phyloP scores from a whole-genome alignment of 2,329 filamentous ascomycete species.

The Fusarium irregulare region DNA sequence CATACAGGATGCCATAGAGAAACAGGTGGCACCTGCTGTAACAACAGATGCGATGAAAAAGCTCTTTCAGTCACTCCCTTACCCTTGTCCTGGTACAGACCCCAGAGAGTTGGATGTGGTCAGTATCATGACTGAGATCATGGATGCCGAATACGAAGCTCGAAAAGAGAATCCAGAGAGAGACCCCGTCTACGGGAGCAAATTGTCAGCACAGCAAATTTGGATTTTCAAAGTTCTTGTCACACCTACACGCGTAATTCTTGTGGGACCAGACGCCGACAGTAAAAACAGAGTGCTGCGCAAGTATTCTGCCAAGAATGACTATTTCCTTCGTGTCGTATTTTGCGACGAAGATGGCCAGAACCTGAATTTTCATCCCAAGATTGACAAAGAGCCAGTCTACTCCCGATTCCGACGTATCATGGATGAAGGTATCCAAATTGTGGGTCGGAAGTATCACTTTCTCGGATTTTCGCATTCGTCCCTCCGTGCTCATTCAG shows the following conservation, averaged over 20 bases:
- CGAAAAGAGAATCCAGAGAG: constrained; percentile 42
- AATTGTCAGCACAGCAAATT: constrained; percentile 55
- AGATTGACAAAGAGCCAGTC: constrained; percentile 59
- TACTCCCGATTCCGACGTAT: constrained; percentile 70
- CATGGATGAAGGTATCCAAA: constrained; percentile 67
- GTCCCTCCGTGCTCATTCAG: constrained; percentile 76
- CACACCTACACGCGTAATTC: constrained; percentile 67
- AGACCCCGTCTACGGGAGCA: constrained; percentile 43
- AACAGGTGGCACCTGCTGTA: constrained; percentile 51
- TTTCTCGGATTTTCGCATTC: constrained; percentile 87
- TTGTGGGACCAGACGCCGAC: constrained; percentile 73
- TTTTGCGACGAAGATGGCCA: constrained; percentile 81
- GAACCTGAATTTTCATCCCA: constrained; percentile 68
- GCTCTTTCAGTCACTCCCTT: constrained; percentile 64
- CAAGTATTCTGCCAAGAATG: constrained; percentile 68
- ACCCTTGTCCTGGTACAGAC: constrained; percentile 63
- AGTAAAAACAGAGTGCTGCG: constrained; percentile 77
- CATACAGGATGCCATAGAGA: constrained; percentile 42
- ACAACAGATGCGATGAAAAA: constrained; percentile 65
- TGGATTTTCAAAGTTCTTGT: constrained; percentile 67
- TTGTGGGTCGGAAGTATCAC: constrained; percentile 70
- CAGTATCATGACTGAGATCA: constrained; percentile 55
- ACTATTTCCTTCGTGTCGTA: constrained; percentile 75
- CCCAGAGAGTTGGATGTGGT: constrained; percentile 54
- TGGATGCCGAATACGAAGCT: constrained; percentile 55